Evolutionary conservation across 2,329 filamentous ascomycete species (phyloP), one percentile per base, ranked within the genome.

Genomic region (Scedosporium aurantiacum): DNA sequence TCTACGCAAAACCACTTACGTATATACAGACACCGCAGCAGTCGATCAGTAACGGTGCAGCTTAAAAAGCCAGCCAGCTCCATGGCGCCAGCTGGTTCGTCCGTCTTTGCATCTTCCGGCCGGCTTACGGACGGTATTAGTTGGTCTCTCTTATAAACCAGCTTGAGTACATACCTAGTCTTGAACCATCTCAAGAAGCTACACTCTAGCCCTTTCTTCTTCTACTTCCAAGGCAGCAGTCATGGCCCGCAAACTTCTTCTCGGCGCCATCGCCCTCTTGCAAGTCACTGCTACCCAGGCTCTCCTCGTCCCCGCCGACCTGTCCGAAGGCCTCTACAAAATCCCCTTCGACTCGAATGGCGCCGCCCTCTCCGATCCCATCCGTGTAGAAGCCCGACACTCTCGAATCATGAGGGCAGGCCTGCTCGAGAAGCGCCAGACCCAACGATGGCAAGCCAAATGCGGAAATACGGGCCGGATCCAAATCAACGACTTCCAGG

Each of bases 401-500:
- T 23, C 50, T 5, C 50, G 23, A 2, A 23, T 23, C 50, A 54
- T 23, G 50, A n/a, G 43, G 43, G 43, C 43, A 21, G 18, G 43
- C 43, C 43, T 47, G 7, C 23, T 54, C 50, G 50, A 54, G 50
- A 23, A 23, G 18, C 50, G 50, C 50, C 45, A 60, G 27, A 40
- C 8, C 16, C 50, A 25, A n/a, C 23, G 21, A 16, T 61, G 60
- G 54, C 50, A 60, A 37, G 52, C 41, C 14, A 60, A 62, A 57
- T 63, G 62, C 47, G 60, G 47, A 32, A 37, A 12, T 6, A 40
- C 52, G n/a, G 63, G 54, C 14, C 60, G 27, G 25, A 63, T 64
- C 57, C 60, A 58, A 60, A 54, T 63, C 60, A 62, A 59, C 58
- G 45, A 62, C 52, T 64, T 62, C 60, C 14, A 18, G 18, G 41